Percentiles rank a stretch among this genome's conserved stretches.
phyloP scores from a whole-genome alignment of 176 grass and related monocot species.

The Dactylis glomerata region DNA sequence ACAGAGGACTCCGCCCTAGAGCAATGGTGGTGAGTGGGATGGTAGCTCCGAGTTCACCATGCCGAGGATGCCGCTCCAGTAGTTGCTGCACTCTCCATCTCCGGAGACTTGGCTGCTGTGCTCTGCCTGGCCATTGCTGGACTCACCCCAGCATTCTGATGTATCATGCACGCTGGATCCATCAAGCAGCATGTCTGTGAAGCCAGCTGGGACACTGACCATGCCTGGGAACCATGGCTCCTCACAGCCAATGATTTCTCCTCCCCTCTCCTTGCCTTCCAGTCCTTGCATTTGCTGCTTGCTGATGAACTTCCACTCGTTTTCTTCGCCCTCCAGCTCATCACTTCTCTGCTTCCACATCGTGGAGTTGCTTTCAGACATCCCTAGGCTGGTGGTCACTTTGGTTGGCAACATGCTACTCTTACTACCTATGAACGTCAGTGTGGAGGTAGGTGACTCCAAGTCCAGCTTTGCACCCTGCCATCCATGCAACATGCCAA shows the following conservation, averaged over 20 bases:
- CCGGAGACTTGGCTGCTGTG: constrained; percentile 38
- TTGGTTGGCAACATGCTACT: constrained; percentile 31
- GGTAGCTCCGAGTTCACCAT: constrained; percentile 69
- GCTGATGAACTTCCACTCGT: constrained; percentile 53
- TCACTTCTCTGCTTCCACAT: constrained; percentile 32
- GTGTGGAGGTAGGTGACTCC: constrained; percentile 88
- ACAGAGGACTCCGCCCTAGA: constrained; percentile 42
- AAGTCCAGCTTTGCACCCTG: constrained; percentile 50
- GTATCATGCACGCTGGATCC: constrained; percentile 44
- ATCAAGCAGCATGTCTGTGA: constrained; percentile 66
- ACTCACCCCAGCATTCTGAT: constrained; percentile 70
- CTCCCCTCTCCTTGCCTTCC: constrained; percentile 36
- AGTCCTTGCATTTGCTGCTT: constrained; percentile 45
- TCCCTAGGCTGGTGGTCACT: constrained; percentile 16
- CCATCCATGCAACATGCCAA: constrained; percentile 59
- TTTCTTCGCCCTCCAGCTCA: constrained; percentile 39
- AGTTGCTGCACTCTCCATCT: constrained; percentile 71
- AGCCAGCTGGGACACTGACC: constrained; percentile 32
- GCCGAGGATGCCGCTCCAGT: constrained; percentile 87
- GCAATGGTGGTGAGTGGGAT: constrained; percentile 36
- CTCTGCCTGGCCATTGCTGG: constrained; percentile 44
- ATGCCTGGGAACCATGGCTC: constrained; percentile 53
- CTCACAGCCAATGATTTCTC: constrained; percentile 36
- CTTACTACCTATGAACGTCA: constrained; percentile 62
- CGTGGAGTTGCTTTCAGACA: constrained; percentile 31